These are phyloP conservation scores for Schizochytrium sp. DNA, from an alignment of 108 stramenopile genomes.

Conservation along the genomic window DNA sequence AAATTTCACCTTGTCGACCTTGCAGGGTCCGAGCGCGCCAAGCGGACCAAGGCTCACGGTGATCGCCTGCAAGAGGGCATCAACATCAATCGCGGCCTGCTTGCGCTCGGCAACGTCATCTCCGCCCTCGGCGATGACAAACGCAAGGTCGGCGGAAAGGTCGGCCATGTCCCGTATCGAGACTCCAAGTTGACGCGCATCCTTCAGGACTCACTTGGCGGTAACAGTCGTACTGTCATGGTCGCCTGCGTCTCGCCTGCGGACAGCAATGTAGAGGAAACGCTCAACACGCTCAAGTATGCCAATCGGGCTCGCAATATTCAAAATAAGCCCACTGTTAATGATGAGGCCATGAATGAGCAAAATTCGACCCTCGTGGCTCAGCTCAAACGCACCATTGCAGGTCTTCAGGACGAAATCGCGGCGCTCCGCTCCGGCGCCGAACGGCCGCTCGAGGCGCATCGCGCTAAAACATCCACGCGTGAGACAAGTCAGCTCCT, in stretches of 20 bases:
- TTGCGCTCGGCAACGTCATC: conserved; percentile 53
- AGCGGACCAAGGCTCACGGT: conserved; percentile 62
- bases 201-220: conserved; percentile 86
- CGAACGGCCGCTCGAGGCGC: background rate
- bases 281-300: conserved; percentile 75
- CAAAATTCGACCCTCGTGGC: background rate
- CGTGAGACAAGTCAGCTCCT: background rate
- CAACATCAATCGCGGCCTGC: conserved; percentile 73
- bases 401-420: background rate
- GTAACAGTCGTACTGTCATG: conserved; percentile 84
- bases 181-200: conserved; percentile 90
- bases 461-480: background rate
- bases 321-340: conserved; percentile 68
- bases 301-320: conserved; percentile 93
- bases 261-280: conserved; percentile 64
- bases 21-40: conserved; percentile 76
- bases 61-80: conserved; percentile 68
- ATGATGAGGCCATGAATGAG: conserved; percentile 49
- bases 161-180: conserved; percentile 61
- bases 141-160: background rate
- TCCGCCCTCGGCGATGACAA: conserved; percentile 28
- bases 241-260: conserved; percentile 86
- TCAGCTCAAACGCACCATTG: background rate
- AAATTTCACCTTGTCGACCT: conserved; percentile 77
- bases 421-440: background rate